Base-by-base conservation (phyloP, 2,329 filamentous ascomycete species). In the Colletotrichum sp. region DNA sequence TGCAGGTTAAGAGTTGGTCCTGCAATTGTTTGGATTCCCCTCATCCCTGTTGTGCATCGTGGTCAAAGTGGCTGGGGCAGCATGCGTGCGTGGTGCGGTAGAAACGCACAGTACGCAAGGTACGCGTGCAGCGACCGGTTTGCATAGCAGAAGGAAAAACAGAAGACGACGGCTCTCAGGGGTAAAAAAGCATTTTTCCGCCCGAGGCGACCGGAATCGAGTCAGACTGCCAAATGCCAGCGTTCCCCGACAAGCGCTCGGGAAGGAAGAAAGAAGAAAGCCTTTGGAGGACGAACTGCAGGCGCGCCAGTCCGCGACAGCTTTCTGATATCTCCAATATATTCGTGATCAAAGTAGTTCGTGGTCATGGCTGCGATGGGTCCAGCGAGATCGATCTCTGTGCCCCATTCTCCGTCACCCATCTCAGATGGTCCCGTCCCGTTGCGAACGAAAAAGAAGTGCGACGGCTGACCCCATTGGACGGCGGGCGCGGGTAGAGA, bases 401-500 rank as follows among this genome's bases (percentile, higher is more conserved):
- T 73, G 73, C 73, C 73, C 73, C 73, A 72, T 75, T 72, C 34
- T 68, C 70, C 70, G 57, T 57, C 63, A 73, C 67, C 64, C 73
- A 75, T 75, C 64, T 75, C 61, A 75, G 73, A 75, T 75, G 68
- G 73, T 66, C 63, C 73, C 69, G 70, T 75, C 64, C 70, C 73
- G 64, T 73, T 67, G 63, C 18, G 69, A 61, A 67, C 18, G 43
- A 55, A 61, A 52, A 34, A 52, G 36, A 70, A 68, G 36, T 57
- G 48, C 68, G 36, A 71, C 55, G 55, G 61, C 30, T 72, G 68
- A 12, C 43, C 73, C 69, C 38, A 75, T 75, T 75, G 73, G 73
- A 73, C 28, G 70, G 69, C 43, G 5, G n/a, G 55, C 57, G 28
- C 73, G 73, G 73, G 69, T 75, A 75, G 69, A 75, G 70, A 75